phyloP scores from a whole-genome alignment of 306 rosid species.

The Cucurbita maxima region DNA sequence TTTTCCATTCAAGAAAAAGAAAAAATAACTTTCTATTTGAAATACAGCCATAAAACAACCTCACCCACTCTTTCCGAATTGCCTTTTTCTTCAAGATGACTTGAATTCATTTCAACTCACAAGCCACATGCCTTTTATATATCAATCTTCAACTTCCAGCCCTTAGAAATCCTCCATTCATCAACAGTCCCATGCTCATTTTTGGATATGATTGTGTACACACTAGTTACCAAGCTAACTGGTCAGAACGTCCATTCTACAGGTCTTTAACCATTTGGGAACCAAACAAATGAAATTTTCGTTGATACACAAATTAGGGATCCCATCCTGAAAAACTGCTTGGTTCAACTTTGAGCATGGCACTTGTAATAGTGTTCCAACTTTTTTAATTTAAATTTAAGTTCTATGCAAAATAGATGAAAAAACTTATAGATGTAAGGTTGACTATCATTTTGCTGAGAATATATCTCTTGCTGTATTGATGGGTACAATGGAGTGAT shows the following conservation, averaged over 20 bases:
- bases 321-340: neutral
- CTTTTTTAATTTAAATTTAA: neutral
- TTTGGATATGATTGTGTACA: neutral
- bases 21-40: neutral
- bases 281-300: neutral
- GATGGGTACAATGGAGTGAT: conserved; percentile 1
- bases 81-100: neutral
- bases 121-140: neutral
- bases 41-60: neutral
- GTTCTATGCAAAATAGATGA: neutral
- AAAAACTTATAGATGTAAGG: neutral
- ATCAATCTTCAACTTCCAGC: neutral
- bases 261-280: neutral
- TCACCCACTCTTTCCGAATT: neutral
- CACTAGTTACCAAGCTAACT: neutral
- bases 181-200: neutral
- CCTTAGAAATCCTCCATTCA: neutral
- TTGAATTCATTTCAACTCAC: neutral
- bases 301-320: neutral
- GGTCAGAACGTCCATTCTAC: neutral
- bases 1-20: neutral
- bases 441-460: neutral
- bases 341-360: neutral
- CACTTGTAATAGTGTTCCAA: neutral
- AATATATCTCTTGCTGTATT: neutral